Percentiles rank a stretch among this genome's conserved stretches.
These are phyloP conservation scores for Diaporthe velutina DNA, from an alignment of 2,329 filamentous ascomycete species.

Conservation along the genomic window DNA sequence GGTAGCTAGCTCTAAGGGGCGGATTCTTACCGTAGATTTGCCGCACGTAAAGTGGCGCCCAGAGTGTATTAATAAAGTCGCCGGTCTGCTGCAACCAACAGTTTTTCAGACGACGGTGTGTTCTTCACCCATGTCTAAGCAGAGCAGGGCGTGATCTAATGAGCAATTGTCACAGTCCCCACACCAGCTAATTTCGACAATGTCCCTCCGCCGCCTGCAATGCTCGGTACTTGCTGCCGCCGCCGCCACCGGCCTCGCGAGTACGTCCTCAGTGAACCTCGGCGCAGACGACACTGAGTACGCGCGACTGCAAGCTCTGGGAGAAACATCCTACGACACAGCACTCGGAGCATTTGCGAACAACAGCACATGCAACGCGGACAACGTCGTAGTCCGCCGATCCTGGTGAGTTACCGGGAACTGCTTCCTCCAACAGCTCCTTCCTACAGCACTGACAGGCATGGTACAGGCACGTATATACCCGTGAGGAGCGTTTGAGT, in stretches of 20 bases:
- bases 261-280: background rate
- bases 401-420: conserved; percentile 5
- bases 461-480: background rate
- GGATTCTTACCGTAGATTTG: background rate
- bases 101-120: background rate
- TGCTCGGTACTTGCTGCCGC: background rate
- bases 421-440: no score
- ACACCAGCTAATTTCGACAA: background rate
- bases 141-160: background rate
- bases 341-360: background rate
- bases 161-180: background rate
- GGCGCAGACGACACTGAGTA: background rate
- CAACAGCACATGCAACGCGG: conserved; percentile 1
- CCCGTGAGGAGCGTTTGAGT: background rate
- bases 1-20: background rate
- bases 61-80: background rate
- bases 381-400: background rate
- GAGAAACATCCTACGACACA: background rate
- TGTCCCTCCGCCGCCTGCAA: background rate
- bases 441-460: background rate
- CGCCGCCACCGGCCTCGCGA: background rate
- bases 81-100: background rate
- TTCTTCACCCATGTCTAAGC: background rate
- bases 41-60: background rate
- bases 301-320: background rate